phyloP scores from a whole-genome alignment of 2,329 filamentous ascomycete genomes.

The Fusarium bulbicola region DNA sequence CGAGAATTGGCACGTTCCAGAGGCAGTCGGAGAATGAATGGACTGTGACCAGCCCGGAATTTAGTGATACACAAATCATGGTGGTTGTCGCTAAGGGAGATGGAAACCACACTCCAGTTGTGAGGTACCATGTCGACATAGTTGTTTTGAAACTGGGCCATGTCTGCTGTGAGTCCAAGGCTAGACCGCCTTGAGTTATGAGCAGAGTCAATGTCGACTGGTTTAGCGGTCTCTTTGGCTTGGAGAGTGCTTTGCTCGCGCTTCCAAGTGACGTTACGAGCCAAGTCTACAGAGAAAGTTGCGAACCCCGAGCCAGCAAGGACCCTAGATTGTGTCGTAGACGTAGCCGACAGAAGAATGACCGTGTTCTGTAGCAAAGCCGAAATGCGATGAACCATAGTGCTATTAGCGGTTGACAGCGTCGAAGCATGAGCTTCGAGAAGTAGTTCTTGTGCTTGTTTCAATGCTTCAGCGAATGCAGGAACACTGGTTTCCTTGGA shows the following conservation, averaged over 20 bases:
- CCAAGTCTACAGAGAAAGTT: constrained; percentile 73
- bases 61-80: constrained; percentile 92
- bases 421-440: constrained; percentile 69
- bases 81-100: constrained; percentile 82
- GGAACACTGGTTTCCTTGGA: constrained; percentile 45
- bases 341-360: constrained; percentile 71
- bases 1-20: constrained; percentile 83
- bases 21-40: constrained; percentile 88
- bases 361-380: constrained; percentile 71
- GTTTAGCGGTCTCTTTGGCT: constrained; percentile 35
- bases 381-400: constrained; percentile 70
- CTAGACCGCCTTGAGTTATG: constrained; percentile 51
- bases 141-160: constrained; percentile 75
- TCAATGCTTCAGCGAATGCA: constrained; percentile 67
- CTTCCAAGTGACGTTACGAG: constrained; percentile 73
- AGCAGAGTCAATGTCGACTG: not conserved
- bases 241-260: constrained; percentile 70
- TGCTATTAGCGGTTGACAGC: constrained; percentile 62
- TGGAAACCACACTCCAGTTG: constrained; percentile 85
- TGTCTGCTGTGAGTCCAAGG: constrained; percentile 59
- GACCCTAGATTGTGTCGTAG: constrained; percentile 55
- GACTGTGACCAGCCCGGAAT: constrained; percentile 76
- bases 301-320: constrained; percentile 65
- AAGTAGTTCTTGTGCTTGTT: constrained; percentile 72
- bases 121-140: constrained; percentile 87